A percentile compares a stretch with the other conserved stretches of the same genome.
phyloP scores from a whole-genome alignment of 202 grass and related monocot species.

The Schoenoplectus triqueter region DNA sequence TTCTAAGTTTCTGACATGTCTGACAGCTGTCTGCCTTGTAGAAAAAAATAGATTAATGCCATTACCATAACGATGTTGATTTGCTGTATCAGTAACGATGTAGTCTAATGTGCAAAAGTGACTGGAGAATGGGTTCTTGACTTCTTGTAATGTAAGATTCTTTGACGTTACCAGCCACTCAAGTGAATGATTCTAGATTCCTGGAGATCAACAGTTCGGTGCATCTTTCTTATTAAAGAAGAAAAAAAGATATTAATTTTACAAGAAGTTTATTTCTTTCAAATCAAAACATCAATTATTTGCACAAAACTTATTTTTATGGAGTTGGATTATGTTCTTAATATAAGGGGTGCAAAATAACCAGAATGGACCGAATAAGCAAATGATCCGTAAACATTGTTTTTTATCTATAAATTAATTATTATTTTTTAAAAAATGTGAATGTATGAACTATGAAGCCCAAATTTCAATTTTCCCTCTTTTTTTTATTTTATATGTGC shows the following conservation, averaged over 20 bases:
- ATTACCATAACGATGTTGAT: neutral
- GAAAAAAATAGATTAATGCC: neutral
- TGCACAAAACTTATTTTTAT: neutral
- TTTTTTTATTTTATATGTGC: no score
- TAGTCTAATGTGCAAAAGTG: neutral
- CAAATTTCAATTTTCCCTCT: no score
- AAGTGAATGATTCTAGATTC: neutral
- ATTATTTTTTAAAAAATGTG: no score
- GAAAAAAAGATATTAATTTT: neutral
- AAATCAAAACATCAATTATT: neutral
- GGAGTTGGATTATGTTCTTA: neutral
- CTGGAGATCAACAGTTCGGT: neutral
- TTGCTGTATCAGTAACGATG: neutral
- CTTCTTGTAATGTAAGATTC: neutral
- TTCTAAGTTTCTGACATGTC: slow-evolving; percentile 28
- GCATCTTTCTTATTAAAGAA: neutral
- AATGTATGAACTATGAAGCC: no score
- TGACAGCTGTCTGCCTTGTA: slow-evolving; percentile 24
- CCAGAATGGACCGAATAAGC: no score
- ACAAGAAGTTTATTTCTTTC: neutral
- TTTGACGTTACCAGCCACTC: neutral
- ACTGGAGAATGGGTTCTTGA: neutral
- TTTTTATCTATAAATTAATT: no score
- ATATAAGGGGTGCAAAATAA: no score
- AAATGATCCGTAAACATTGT: no score